Conservation (phyloP, 2,329 filamentous ascomycete genomes). For the Fusarium devonianum region DNA sequence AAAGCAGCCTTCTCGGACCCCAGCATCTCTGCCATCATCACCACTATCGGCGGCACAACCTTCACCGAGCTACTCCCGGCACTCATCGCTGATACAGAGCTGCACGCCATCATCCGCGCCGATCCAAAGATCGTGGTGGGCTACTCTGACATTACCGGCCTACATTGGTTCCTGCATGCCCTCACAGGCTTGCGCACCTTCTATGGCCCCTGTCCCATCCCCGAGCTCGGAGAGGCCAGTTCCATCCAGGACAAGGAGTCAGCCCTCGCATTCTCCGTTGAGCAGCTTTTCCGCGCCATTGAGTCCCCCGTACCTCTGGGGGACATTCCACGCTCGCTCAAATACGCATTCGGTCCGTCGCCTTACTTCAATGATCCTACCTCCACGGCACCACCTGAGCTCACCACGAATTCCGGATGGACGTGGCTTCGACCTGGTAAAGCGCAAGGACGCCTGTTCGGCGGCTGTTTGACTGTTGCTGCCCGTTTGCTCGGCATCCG, state of each 20-base stretch:
- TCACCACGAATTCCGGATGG: constrained; percentile 44
- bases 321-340: constrained; percentile 42
- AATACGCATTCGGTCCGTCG: constrained; percentile 41
- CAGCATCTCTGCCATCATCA: constrained; percentile 47
- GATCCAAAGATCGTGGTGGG: constrained; percentile 54
- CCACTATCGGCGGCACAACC: constrained; percentile 50
- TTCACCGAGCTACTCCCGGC: constrained; percentile 51
- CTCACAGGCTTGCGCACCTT: constrained; percentile 52
- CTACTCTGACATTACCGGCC: constrained; percentile 51
- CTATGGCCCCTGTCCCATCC: constrained; percentile 51
- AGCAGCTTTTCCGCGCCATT: constrained; percentile 46
- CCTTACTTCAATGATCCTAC: constrained; percentile 32
- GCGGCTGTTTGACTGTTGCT: constrained; percentile 51
- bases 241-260: constrained; percentile 36
- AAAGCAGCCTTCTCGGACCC: constrained; percentile 49
- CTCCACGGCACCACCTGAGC: constrained; percentile 40
- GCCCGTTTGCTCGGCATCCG: constrained; percentile 47
- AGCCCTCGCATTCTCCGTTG: constrained; percentile 42
- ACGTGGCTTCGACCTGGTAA: constrained; percentile 48
- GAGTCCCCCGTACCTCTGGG: constrained; percentile 39
- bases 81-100: constrained; percentile 46
- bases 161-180: constrained; percentile 53
- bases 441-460: constrained; percentile 53
- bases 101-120: constrained; percentile 44
- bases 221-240: constrained; percentile 48